Conservation (phyloP, 305 asterid species). For the Petunia hybrid region DNA sequence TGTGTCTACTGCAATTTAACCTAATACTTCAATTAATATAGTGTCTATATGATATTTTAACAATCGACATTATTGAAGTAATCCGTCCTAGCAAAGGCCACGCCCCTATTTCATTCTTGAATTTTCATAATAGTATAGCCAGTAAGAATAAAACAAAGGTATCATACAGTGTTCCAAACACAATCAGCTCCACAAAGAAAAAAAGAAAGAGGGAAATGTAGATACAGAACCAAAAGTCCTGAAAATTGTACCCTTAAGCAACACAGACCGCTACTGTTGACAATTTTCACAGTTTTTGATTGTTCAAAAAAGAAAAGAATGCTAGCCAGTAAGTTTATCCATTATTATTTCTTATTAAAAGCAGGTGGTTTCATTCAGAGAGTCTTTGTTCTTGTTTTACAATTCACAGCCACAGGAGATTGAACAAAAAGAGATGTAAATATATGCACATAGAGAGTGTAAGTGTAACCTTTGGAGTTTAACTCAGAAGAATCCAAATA, state of each 20-base stretch:
- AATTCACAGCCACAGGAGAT: too few relatives aligned
- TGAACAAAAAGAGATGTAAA: too few relatives aligned
- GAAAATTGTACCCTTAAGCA: neutral
- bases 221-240: neutral
- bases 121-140: neutral
- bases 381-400: too few relatives aligned
- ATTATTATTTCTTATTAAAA: too few relatives aligned
- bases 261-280: neutral
- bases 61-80: neutral
- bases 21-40: neutral
- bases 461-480: too few relatives aligned
- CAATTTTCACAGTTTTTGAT: neutral
- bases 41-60: neutral
- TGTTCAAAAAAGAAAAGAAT: neutral
- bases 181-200: neutral
- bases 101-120: neutral
- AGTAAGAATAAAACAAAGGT: neutral
- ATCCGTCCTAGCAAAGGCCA: neutral
- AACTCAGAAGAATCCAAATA: too few relatives aligned
- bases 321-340: neutral
- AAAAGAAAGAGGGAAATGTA: neutral
- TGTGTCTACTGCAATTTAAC: neutral
- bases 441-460: too few relatives aligned
- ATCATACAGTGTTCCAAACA: neutral
- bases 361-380: too few relatives aligned